Evolutionary conservation across 148 eudicot genomes (phyloP).

Genomic region (Silene latifolia): DNA sequence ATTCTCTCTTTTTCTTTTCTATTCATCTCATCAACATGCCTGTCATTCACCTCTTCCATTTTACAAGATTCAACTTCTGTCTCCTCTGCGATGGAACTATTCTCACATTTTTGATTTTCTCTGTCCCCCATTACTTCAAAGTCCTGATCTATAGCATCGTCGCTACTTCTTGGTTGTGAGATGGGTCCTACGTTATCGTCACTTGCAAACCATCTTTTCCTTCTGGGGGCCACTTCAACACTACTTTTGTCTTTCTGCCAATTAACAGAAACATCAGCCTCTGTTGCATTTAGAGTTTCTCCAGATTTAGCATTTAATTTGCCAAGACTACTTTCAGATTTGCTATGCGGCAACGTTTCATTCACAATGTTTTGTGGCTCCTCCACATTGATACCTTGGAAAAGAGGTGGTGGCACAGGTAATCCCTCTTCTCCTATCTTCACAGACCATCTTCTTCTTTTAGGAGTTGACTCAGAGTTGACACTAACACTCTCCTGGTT

Average conservation of each 20-base stretch:
- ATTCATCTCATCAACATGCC: slow-evolving; percentile 41
- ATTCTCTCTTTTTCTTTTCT: slow-evolving; percentile 61
- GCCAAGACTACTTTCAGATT: slow-evolving; percentile 18
- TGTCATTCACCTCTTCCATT: slow-evolving; percentile 24
- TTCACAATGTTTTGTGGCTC: slow-evolving; percentile 28
- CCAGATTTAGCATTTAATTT: slow-evolving; percentile 9
- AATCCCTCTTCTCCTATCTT: slow-evolving; percentile 31
- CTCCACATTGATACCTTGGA: slow-evolving; percentile 32
- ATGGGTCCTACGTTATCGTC: slow-evolving; percentile 27
- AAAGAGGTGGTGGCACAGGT: slow-evolving; percentile 36
- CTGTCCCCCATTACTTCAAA: slow-evolving; percentile 16
- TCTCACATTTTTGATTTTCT: slow-evolving; percentile 22
- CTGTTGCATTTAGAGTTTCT: slow-evolving; percentile 21
- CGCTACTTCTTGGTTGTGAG: slow-evolving; percentile 29
- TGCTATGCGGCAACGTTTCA: slow-evolving; percentile 19
- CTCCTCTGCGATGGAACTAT: slow-evolving; percentile 26
- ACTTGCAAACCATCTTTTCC: slow-evolving; percentile 47
- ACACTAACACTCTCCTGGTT: slow-evolving; percentile 12
- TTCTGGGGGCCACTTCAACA: slow-evolving; percentile 38
- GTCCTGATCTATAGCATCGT: slow-evolving; percentile 36
- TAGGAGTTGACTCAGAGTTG: slow-evolving; percentile 31
- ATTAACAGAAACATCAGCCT: slow-evolving; percentile 23
- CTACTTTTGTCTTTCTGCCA: slow-evolving; percentile 28
- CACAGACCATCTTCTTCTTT: slow-evolving; percentile 43
- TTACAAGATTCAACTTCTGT: slow-evolving; percentile 27